phyloP scores from a whole-genome alignment of 495 filamentous ascomycete species.

The Aspergillus haitiensis region DNA sequence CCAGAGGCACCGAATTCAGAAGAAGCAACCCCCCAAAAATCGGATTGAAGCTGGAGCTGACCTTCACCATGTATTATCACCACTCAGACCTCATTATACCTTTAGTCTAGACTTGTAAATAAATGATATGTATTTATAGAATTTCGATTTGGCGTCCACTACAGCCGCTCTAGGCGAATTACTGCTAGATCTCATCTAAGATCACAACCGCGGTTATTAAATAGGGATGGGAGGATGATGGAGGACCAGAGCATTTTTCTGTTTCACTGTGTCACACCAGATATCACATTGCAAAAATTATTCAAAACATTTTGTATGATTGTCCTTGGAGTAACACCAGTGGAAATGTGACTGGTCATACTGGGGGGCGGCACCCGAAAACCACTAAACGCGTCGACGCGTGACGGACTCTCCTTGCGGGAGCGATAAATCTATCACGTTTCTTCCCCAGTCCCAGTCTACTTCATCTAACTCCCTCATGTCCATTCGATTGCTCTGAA shows the following conservation, averaged over 20 bases:
- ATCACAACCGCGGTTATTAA: no score
- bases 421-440: constrained; percentile 20
- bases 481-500: neutral
- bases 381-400: constrained; percentile 50
- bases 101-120: constrained; percentile 17
- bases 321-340: no score
- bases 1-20: constrained; percentile 15
- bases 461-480: constrained; percentile 14
- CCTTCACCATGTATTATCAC: neutral
- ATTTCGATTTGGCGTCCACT: no score
- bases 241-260: no score
- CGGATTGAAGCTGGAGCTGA: constrained; percentile 1
- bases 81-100: constrained; percentile 5
- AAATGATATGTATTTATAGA: constrained; percentile 14
- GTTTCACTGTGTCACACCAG: no score
- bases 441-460: constrained; percentile 22
- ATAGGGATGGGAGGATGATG: no score
- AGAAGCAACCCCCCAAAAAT: constrained; percentile 11
- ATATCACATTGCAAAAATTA: neutral
- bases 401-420: constrained; percentile 19
- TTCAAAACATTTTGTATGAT: neutral
- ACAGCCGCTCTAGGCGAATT: no score
- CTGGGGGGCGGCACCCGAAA: constrained; percentile 16
- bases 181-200: no score
- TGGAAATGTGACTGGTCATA: constrained; percentile 7